phyloP scores from a whole-genome alignment of 306 rosid genomes.

The Castanea mollissima region DNA sequence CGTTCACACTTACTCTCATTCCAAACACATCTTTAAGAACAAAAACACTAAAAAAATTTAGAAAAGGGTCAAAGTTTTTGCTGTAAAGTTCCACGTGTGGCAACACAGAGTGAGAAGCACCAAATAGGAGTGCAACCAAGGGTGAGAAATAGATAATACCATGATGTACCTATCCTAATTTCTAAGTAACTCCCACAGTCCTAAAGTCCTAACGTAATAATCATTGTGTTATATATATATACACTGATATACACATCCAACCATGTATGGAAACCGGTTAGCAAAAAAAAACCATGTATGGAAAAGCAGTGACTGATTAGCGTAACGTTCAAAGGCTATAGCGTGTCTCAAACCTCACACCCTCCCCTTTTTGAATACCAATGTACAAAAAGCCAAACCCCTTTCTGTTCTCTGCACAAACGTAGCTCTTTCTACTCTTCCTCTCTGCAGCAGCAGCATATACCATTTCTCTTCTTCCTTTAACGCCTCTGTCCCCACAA shows the following conservation, averaged over 20 bases:
- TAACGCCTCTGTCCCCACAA: slow-evolving; percentile 2
- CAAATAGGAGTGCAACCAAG: neutral
- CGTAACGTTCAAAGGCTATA: slow-evolving; percentile 14
- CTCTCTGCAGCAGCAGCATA: neutral
- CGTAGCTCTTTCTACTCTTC: neutral
- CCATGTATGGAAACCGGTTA: neutral
- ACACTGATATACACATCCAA: neutral
- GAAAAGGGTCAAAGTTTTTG: no score
- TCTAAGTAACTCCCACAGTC: no score
- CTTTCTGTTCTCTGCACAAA: slow-evolving; percentile 32
- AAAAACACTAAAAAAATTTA: no score
- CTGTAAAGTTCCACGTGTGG: neutral
- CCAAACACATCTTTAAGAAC: no score
- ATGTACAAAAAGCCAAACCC: slow-evolving; percentile 22
- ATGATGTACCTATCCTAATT: neutral
- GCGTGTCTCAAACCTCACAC: slow-evolving; percentile 8
- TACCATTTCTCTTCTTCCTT: neutral
- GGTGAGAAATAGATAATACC: neutral
- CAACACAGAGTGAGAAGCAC: neutral
- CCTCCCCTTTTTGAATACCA: neutral
- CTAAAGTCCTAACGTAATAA: no score
- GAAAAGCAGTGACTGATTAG: slow-evolving; percentile 16
- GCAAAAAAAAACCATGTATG: no score
- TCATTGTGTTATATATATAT: neutral
- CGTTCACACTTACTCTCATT: no score